Evolutionary conservation across 371 early-diverging fungal species (phyloP).

Genomic region (Blakeslea trispora): DNA sequence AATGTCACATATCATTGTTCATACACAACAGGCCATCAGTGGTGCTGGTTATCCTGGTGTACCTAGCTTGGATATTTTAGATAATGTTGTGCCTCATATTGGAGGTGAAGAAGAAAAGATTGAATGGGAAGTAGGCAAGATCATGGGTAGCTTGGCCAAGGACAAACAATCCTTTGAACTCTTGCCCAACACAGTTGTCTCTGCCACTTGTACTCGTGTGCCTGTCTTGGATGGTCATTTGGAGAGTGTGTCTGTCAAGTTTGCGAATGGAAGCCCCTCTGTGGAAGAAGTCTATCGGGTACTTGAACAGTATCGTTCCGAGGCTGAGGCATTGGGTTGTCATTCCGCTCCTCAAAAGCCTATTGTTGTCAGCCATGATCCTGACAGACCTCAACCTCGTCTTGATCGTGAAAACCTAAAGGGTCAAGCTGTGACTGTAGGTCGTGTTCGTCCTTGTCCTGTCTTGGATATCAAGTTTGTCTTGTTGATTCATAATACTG

Average conservation of each 20-base stretch:
- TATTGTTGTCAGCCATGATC: slow-evolving; percentile 71
- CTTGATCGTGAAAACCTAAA: slow-evolving; percentile 84
- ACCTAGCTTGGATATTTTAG: slow-evolving; percentile 88
- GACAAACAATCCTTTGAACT: slow-evolving; percentile 55
- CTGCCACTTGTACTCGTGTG: slow-evolving; percentile 96
- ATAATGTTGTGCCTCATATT: slow-evolving; percentile 93
- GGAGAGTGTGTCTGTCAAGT: slow-evolving; percentile 85
- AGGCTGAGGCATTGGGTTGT: slow-evolving; percentile 74
- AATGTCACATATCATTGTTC: slow-evolving; percentile 74
- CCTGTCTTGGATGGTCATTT: slow-evolving; percentile 96
- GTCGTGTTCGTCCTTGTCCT: slow-evolving; percentile 82
- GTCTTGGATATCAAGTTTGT: slow-evolving; percentile 90
- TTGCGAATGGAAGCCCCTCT: slow-evolving; percentile 58
- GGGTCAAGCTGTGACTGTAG: slow-evolving; percentile 91
- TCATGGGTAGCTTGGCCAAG: slow-evolving; percentile 71
- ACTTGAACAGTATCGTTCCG: slow-evolving; percentile 72
- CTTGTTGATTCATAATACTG: slow-evolving; percentile 92
- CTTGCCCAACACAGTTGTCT: slow-evolving; percentile 64
- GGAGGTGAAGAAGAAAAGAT: slow-evolving; percentile 97
- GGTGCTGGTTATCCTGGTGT: slow-evolving; percentile 98
- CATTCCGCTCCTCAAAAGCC: slow-evolving; percentile 81
- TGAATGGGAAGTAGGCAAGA: slow-evolving; percentile 93
- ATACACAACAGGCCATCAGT: slow-evolving; percentile 95
- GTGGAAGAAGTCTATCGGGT: slow-evolving; percentile 72
- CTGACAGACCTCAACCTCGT: slow-evolving; percentile 94